Evolutionary conservation across 2,329 filamentous ascomycete species (phyloP), one percentile per base, ranked within the genome.

Genomic region (Hirsutella rhossiliensis): DNA sequence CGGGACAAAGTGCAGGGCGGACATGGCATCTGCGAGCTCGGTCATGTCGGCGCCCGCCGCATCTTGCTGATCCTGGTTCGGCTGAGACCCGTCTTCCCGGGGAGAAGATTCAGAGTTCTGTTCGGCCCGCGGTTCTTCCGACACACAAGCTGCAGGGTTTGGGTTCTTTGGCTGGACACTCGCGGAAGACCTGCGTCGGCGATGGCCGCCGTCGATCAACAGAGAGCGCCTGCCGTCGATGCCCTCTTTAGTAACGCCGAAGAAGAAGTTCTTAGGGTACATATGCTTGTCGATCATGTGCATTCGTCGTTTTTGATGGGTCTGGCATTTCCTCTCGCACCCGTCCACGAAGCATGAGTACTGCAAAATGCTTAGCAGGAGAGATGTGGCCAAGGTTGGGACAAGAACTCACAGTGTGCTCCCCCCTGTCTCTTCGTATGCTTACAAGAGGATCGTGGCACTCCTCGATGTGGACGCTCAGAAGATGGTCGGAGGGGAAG

Each of bases 281-380:
- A 82, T 75, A 63, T 98, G 92, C 66, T 95, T 96, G 68, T 95
- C 89, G 52, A 95, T 87, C 51, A 95, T 72, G 68, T 98, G 90
- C 60, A 87, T 78, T 30, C 86, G 76, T 38, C 92, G 78, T 63
- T 95, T 97, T 56, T 86, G 80, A 28, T 84, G 80, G 4, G 85
- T 88, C 44, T 77, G 79, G 65, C 89, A 96, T 59, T 87, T 81
- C 51, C 84, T 78, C 47, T 92, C 86, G 62, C 92, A 98, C 41
- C 75, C 81, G 57, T 95, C 84, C 7, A 96, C 80, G 56, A 97
- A 94, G 65, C 92, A 98, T 5, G 78, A 80, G 63, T 84, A 96
- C 80, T 92, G 47, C 13, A 23, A 11, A 4, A 9, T 7, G 34
- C 6, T 42, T 37, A 37, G 41, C 19, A 19, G 29, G n/a, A 27